A percentile compares a stretch with the other conserved stretches of the same genome.
Evolutionary conservation across 1,139 yeast genomes (phyloP).

Genomic region (Casaregolazyma lundiana): DNA sequence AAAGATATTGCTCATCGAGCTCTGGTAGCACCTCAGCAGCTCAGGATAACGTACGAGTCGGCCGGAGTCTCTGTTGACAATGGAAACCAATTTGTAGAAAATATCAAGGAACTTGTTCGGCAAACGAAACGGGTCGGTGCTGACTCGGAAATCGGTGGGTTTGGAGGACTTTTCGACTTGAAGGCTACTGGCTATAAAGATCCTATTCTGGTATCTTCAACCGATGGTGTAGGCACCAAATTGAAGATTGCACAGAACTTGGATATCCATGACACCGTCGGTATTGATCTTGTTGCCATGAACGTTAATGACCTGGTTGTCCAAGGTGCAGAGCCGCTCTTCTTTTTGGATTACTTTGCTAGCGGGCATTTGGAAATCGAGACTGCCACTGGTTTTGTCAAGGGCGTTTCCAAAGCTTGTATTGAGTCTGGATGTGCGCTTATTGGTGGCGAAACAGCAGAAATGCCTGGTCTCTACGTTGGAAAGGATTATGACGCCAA

Average conservation of each 20-base stretch:
- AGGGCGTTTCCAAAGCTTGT: constrained; percentile 97
- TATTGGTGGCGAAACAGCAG: constrained; percentile 98
- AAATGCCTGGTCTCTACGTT: constrained; percentile 98
- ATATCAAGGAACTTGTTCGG: constrained; percentile 84
- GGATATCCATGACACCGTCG: constrained; percentile 89
- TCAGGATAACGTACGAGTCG: constrained; percentile 67
- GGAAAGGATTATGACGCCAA: constrained; percentile 96
- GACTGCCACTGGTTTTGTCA: constrained; percentile 82
- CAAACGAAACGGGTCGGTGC: constrained; percentile 97
- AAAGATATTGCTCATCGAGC: constrained; percentile 96
- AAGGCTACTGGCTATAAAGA: constrained; percentile 78
- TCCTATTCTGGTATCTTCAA: constrained; percentile 89
- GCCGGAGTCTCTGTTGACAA: constrained; percentile 98
- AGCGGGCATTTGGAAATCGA: constrained; percentile 84
- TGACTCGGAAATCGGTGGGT: constrained; percentile 97
- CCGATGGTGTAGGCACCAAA: constrained; percentile 99
- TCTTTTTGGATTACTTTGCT: constrained; percentile 95
- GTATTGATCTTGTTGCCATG: constrained; percentile 98
- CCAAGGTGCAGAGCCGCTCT: constrained; percentile 97
- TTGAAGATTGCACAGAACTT: constrained; percentile 89
- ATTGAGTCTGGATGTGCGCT: constrained; percentile 93
- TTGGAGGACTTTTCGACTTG: constrained; percentile 94
- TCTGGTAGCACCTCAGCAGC: constrained; percentile 51
- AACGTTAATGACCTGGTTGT: constrained; percentile 96
- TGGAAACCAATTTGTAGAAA: constrained; percentile 85